Evolutionary conservation across 768 basidiomycete species (phyloP).

Genomic region (Scleroderma bovista): DNA sequence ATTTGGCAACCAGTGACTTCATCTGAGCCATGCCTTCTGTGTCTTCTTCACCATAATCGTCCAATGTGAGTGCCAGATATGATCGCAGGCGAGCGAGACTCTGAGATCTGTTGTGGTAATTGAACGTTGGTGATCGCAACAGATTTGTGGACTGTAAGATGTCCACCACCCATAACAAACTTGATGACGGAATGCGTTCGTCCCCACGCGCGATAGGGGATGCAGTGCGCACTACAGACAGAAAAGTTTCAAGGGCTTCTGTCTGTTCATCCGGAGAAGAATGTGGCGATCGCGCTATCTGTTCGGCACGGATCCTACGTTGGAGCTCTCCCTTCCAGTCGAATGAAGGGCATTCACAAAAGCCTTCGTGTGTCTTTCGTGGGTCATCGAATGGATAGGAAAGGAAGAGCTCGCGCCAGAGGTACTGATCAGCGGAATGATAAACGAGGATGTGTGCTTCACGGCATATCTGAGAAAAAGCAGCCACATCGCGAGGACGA

Average conservation of each 20-base stretch:
- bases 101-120: constrained; percentile 17
- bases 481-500: constrained; percentile 52
- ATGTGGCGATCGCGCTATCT: constrained; percentile 14
- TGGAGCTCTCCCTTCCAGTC: constrained; percentile 37
- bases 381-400: constrained; percentile 59
- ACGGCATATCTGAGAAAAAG: constrained; percentile 52
- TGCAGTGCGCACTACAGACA: constrained; percentile 35
- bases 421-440: constrained; percentile 44
- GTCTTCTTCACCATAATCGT: constrained; percentile 27
- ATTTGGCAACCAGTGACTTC: constrained; percentile 34
- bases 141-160: constrained; percentile 36
- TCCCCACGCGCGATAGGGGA: constrained; percentile 21
- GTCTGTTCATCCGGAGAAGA: constrained; percentile 23
- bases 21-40: constrained; percentile 21
- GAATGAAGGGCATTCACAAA: constrained; percentile 9
- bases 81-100: constrained; percentile 42
- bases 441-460: constrained; percentile 46
- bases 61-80: constrained; percentile 42
- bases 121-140: constrained; percentile 20
- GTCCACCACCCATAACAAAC: constrained; percentile 42
- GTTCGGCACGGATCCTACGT: constrained; percentile 38
- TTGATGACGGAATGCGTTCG: constrained; percentile 31
- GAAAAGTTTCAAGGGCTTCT: constrained; percentile 35
- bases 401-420: constrained; percentile 68
- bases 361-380: constrained; percentile 25